A percentile compares a stretch with the other conserved stretches of the same genome.
Conservation (phyloP, 139 green algal species). For the Chlamydomonas incerta region DNA sequence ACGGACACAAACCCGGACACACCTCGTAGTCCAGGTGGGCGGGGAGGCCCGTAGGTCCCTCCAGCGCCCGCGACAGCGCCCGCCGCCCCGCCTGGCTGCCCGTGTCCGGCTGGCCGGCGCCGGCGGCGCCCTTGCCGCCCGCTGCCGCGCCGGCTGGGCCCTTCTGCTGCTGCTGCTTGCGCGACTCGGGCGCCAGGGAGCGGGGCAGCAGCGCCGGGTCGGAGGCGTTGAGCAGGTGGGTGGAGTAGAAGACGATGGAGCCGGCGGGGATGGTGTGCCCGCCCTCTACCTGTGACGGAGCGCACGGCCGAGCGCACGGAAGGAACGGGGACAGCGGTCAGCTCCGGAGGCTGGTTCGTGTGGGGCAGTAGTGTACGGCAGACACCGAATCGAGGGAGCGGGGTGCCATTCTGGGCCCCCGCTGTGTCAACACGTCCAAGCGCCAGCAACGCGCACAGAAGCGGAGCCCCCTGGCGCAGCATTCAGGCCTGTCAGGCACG, state of each 20-base stretch:
- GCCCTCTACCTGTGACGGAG: background rate
- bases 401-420: too few species aligned
- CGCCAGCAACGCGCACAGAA: too few species aligned
- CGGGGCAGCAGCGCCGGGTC: constrained; percentile 17
- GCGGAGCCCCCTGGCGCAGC: too few species aligned
- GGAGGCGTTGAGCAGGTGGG: background rate
- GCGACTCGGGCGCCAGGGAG: background rate
- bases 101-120: background rate
- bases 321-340: background rate
- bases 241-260: constrained; percentile 4
- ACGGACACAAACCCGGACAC: background rate
- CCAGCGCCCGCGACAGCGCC: background rate
- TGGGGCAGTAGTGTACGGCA: too few species aligned
- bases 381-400: too few species aligned
- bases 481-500: too few species aligned
- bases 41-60: constrained; percentile 14
- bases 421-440: too few species aligned
- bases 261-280: background rate
- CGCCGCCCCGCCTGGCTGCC: background rate
- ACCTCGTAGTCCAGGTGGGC: constrained; percentile 12
- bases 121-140: background rate
- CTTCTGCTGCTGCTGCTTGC: background rate
- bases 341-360: background rate
- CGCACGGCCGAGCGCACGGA: background rate
- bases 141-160: too few species aligned